phyloP scores from a whole-genome alignment of 2,329 filamentous ascomycete species.

The Ramularia endophylla region DNA sequence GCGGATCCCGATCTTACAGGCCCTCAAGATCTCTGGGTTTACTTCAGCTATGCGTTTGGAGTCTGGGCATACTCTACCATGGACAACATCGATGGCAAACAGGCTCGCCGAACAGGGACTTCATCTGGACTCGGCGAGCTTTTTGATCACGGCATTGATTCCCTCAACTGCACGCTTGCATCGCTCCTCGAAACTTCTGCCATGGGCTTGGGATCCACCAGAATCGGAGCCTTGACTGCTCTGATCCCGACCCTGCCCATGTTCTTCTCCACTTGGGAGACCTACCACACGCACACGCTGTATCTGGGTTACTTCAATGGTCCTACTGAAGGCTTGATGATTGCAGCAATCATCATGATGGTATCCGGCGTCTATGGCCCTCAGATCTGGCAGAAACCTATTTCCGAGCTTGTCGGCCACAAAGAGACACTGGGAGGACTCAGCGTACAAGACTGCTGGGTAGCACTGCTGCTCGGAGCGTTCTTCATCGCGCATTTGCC shows the following conservation, averaged over 20 bases:
- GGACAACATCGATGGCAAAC: slow-evolving; percentile 98
- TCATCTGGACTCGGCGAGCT: slow-evolving; percentile 93
- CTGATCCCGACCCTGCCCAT: slow-evolving; percentile 89
- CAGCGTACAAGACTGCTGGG: slow-evolving; percentile 84
- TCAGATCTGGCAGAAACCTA: slow-evolving; percentile 72
- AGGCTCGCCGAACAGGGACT: slow-evolving; percentile 88
- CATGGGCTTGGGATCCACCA: slow-evolving; percentile 82
- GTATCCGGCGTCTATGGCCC: slow-evolving; percentile 84
- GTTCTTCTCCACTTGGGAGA: slow-evolving; percentile 99
- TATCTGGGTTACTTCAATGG: slow-evolving; percentile 97
- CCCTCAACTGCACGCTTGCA: slow-evolving; percentile 90
- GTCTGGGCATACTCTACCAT: slow-evolving; percentile 98
- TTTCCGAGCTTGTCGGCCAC: slow-evolving; percentile 61
- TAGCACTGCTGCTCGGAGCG: slow-evolving; percentile 48
- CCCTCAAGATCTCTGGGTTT: slow-evolving; percentile 71
- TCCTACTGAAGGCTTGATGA: slow-evolving; percentile 87
- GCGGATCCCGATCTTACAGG: slow-evolving; percentile 87
- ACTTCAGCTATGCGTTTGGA: slow-evolving; percentile 91
- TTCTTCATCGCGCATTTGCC: slow-evolving; percentile 65
- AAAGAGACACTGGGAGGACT: slow-evolving; percentile 58
- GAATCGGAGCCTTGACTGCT: slow-evolving; percentile 83
- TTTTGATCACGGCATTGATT: slow-evolving; percentile 98
- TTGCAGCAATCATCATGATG: slow-evolving; percentile 81
- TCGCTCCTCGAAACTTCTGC: slow-evolving; percentile 87
- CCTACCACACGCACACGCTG: slow-evolving; percentile 95